phyloP scores from a whole-genome alignment of 2,329 filamentous ascomycete genomes.

The Alternaria arborescens region DNA sequence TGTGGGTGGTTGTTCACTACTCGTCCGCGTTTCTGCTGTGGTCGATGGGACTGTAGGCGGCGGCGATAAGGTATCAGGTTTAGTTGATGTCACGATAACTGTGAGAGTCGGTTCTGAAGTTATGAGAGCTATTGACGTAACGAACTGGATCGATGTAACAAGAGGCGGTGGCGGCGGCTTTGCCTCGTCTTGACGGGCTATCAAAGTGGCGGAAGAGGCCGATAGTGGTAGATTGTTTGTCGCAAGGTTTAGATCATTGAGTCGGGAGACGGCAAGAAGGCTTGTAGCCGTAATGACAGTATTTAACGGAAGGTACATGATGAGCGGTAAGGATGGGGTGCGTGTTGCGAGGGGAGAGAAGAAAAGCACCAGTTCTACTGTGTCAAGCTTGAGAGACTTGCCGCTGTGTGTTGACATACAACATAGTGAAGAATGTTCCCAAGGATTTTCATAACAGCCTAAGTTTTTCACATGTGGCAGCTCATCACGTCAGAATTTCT shows the following conservation, averaged over 20 bases:
- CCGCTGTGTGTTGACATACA: not conserved
- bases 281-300: not conserved
- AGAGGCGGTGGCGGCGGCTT: not conserved
- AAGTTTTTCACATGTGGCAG: not conserved
- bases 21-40: not conserved
- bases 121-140: not conserved
- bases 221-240: not conserved
- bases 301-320: not conserved
- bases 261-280: not conserved
- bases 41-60: not conserved
- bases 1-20: not conserved
- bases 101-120: not conserved
- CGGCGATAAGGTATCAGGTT: not conserved
- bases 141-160: not conserved
- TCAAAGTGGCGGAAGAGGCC: not conserved
- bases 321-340: not conserved
- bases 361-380: not conserved
- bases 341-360: not conserved
- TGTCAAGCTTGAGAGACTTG: not conserved
- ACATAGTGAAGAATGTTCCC: not conserved
- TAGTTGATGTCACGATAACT: not conserved
- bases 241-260: not conserved
- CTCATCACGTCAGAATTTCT: too few relatives aligned
- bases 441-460: not conserved
- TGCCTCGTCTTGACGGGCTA: not conserved